Evolutionary conservation across 345 rosid genomes (phyloP).

Genomic region (Carallia pectinifolia): DNA sequence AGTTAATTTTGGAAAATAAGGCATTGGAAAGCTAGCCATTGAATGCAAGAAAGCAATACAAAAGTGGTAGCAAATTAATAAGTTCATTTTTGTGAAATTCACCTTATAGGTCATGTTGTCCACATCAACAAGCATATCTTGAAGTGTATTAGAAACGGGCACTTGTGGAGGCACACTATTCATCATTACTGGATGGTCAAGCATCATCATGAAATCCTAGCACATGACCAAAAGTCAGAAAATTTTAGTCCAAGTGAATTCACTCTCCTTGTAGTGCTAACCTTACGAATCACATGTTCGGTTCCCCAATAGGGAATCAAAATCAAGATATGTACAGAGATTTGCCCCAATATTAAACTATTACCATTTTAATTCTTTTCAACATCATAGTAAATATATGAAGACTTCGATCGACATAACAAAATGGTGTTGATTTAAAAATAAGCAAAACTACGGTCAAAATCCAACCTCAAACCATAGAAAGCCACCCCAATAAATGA

Average conservation of each 20-base stretch:
- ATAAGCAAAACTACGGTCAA: not conserved
- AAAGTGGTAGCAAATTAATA: not conserved
- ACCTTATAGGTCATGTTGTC: not conserved
- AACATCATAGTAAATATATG: not conserved
- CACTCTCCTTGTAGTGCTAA: not conserved
- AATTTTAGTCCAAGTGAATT: not conserved
- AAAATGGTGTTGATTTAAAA: not conserved
- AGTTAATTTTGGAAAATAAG: not conserved
- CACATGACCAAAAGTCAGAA: not conserved
- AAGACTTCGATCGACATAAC: not conserved
- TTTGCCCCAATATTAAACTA: not conserved
- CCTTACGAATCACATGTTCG: too few species aligned
- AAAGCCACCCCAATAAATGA: slow-evolving; percentile 14
- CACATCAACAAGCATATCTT: not conserved
- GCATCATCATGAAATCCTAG: not conserved
- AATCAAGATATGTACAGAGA: too few species aligned
- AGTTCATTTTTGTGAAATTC: not conserved
- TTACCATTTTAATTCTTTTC: not conserved
- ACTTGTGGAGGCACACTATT: not conserved
- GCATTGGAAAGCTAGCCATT: not conserved
- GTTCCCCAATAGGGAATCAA: too few species aligned
- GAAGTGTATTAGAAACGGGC: not conserved
- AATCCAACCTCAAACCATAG: slow-evolving; percentile 22
- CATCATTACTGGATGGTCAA: not conserved
- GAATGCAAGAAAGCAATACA: not conserved